Evolutionary conservation across 73 alveolate species (phyloP).

Genomic region (Stentor coeruleus): DNA sequence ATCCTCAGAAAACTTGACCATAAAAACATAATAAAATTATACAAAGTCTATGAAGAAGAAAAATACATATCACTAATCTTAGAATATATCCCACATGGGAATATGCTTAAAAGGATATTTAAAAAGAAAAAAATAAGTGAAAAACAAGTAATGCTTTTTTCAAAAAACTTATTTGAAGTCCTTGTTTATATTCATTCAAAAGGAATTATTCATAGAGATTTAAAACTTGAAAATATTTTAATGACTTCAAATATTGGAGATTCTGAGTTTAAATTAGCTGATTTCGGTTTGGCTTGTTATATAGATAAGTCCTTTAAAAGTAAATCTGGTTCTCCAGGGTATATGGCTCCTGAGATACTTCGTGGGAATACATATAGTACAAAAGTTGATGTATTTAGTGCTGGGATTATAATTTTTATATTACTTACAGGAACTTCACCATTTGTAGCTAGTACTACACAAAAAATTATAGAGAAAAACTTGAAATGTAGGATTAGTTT

Average conservation of each 20-base stretch:
- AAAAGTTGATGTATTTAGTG: slow-evolving; percentile 69
- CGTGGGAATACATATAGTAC: slow-evolving; percentile 60
- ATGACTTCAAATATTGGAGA: not conserved
- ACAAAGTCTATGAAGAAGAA: slow-evolving; percentile 67
- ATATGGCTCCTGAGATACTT: slow-evolving; percentile 83
- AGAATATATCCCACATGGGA: slow-evolving; percentile 63
- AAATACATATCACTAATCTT: slow-evolving; percentile 51
- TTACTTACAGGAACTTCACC: slow-evolving; percentile 51
- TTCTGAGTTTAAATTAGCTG: slow-evolving; percentile 26
- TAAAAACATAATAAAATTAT: slow-evolving; percentile 63
- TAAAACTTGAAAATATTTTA: slow-evolving; percentile 22
- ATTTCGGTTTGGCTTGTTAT: slow-evolving; percentile 8
- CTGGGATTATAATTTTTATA: slow-evolving; percentile 73
- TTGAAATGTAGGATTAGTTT: not conserved
- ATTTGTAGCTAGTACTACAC: slow-evolving; percentile 12
- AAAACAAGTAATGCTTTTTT: not conserved
- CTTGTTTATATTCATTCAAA: not conserved
- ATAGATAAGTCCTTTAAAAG: not conserved
- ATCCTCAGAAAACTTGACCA: slow-evolving; percentile 63
- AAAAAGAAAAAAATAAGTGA: not conserved
- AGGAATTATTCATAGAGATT: slow-evolving; percentile 8
- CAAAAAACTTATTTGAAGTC: slow-evolving; percentile 41
- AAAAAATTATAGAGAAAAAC: not conserved
- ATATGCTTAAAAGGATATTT: slow-evolving; percentile 36
- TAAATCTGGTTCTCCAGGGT: slow-evolving; percentile 76